Percentiles rank a stretch among this genome's conserved stretches.
Evolutionary conservation across 441 rosid genomes (phyloP).

Genomic region (Breynia disticha): DNA sequence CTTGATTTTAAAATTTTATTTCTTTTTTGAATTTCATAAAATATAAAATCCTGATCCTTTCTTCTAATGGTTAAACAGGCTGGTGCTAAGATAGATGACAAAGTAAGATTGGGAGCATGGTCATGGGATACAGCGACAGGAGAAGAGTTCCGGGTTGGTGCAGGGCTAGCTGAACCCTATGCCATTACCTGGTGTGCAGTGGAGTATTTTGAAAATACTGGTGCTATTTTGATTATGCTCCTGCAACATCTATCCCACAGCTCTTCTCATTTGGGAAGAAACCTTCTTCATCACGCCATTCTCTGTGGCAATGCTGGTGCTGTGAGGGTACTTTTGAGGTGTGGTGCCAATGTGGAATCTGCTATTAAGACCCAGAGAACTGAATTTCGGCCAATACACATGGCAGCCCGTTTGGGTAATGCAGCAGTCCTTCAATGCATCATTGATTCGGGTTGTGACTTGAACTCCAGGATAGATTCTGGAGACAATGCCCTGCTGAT

Average conservation of each 20-base stretch:
- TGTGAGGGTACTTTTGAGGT: conserved; percentile 49
- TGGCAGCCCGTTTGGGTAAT: conserved; percentile 67
- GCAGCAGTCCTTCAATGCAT: conserved; percentile 46
- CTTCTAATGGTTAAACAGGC: conserved; percentile 30
- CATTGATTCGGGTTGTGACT: conserved; percentile 48
- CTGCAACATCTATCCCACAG: conserved; percentile 39
- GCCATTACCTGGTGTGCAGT: conserved; percentile 87
- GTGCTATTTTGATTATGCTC: conserved; percentile 58
- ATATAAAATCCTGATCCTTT: no score
- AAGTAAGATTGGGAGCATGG: conserved; percentile 90
- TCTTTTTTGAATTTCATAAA: no score
- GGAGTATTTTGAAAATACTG: conserved; percentile 81
- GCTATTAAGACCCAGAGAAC: conserved; percentile 43
- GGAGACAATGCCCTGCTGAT: conserved; percentile 81
- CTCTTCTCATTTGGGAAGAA: conserved; percentile 56
- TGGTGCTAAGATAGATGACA: conserved; percentile 43
- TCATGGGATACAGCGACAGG: conserved; percentile 85
- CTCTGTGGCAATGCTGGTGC: conserved; percentile 77
- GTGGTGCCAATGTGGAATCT: conserved; percentile 53
- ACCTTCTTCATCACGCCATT: conserved; percentile 90
- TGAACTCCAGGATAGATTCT: conserved; percentile 55
- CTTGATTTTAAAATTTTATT: no score
- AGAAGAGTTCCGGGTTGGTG: conserved; percentile 91
- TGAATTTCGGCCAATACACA: conserved; percentile 62
- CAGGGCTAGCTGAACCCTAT: conserved; percentile 93